These are phyloP conservation scores for Eucalyptus erythrocorys DNA, from an alignment of 345 rosid genomes.

Conservation along the genomic window DNA sequence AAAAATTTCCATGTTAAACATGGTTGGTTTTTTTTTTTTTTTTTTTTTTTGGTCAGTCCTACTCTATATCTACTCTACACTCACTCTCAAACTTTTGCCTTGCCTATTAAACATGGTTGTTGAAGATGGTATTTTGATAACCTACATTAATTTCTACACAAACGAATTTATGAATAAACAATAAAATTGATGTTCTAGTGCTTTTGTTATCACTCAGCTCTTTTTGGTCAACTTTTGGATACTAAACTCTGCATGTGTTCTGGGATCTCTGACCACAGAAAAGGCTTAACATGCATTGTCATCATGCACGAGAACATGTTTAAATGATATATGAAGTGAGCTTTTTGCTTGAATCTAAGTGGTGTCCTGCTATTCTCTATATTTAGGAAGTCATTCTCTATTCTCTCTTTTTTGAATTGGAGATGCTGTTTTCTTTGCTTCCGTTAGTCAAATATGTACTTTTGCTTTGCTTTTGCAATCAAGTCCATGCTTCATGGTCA, in stretches of 20 bases:
- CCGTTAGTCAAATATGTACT: background rate
- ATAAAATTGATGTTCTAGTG: background rate
- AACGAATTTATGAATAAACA: background rate
- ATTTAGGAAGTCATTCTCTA: background rate
- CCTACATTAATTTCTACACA: background rate
- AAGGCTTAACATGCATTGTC: background rate
- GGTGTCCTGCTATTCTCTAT: background rate
- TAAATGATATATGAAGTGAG: background rate
- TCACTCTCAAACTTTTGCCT: no score
- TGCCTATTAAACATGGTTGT: background rate
- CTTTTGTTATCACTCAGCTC: background rate
- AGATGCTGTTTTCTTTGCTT: background rate
- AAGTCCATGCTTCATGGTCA: conserved; percentile 82
- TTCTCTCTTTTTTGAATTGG: background rate
- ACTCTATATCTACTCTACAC: no score
- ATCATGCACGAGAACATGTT: background rate
- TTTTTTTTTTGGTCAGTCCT: no score
- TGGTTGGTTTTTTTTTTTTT: no score
- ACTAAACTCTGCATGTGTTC: background rate
- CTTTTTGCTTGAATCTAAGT: background rate
- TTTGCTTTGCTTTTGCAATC: background rate
- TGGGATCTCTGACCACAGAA: background rate
- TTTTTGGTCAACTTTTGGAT: background rate
- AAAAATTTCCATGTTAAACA: background rate
- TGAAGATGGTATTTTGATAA: background rate